phyloP scores from a whole-genome alignment of 2,329 filamentous ascomycete genomes.

The Magnaporthiopsis rhizophila region DNA sequence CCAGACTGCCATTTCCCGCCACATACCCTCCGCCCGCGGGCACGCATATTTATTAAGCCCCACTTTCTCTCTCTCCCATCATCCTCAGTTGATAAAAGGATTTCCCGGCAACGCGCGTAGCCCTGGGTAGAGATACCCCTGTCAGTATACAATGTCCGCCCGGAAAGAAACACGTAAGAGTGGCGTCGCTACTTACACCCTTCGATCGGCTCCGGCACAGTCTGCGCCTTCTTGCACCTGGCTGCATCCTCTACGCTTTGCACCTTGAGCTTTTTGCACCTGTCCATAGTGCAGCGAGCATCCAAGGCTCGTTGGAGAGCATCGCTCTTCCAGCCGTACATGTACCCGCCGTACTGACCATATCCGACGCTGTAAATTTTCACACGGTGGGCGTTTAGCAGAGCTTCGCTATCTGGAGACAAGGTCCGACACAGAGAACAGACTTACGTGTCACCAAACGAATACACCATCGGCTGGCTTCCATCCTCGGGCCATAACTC shows the following conservation, averaged over 20 bases:
- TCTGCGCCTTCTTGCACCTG: constrained; percentile 18
- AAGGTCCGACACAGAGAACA: too few relatives aligned
- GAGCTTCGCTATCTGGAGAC: too few relatives aligned
- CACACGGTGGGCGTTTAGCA: background rate
- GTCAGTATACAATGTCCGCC: background rate
- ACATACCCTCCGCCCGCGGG: too few relatives aligned
- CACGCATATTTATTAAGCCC: background rate
- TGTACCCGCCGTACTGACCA: constrained; percentile 23
- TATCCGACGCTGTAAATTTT: constrained; percentile 15
- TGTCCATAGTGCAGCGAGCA: constrained; percentile 23
- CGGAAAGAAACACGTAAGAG: background rate
- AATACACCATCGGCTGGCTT: constrained; percentile 15
- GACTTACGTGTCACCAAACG: constrained; percentile 14
- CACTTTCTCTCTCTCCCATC: background rate
- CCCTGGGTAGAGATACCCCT: background rate
- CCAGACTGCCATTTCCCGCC: too few relatives aligned
- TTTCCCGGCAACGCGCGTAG: constrained; percentile 1
- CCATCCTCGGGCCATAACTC: constrained; percentile 26
- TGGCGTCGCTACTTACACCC: constrained; percentile 19
- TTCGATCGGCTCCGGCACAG: constrained; percentile 20
- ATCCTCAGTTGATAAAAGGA: background rate
- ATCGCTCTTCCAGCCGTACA: constrained; percentile 24
- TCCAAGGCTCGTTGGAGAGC: constrained; percentile 32
- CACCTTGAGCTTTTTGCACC: constrained; percentile 18
- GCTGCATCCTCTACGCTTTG: constrained; percentile 20